Evolutionary conservation across 495 filamentous ascomycete species (phyloP).

Genomic region (Evansstolkia leycettana): DNA sequence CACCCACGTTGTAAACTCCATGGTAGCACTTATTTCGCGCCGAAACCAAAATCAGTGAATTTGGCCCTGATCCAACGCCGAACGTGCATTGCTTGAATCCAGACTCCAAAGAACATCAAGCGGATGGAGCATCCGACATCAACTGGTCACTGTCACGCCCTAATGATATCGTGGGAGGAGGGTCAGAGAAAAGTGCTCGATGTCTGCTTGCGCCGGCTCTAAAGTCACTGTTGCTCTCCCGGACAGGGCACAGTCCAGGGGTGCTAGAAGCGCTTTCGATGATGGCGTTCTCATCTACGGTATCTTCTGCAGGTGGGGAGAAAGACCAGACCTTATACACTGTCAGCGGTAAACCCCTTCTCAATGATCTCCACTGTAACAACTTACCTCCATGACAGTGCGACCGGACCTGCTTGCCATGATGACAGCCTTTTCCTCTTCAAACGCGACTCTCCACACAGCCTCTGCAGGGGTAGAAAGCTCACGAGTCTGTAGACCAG

Average conservation of each 20-base stretch:
- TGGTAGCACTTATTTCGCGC: too few species aligned
- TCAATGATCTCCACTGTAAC: too few species aligned
- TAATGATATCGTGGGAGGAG: conserved; percentile 17
- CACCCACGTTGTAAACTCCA: too few species aligned
- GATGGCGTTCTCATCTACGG: conserved; percentile 15
- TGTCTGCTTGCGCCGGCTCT: conserved; percentile 1
- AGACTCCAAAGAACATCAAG: too few species aligned
- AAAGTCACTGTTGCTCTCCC: conserved; percentile 8
- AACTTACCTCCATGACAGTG: conserved; percentile 88
- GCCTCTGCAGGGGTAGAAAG: conserved; percentile 81
- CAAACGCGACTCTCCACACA: conserved; percentile 95
- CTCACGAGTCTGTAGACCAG: conserved; percentile 81
- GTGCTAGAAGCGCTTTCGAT: conserved; percentile 27
- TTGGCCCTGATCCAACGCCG: too few species aligned
- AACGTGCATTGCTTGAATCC: too few species aligned
- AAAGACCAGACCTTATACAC: conserved; percentile 72
- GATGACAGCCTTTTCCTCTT: conserved; percentile 94
- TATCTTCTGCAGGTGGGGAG: conserved; percentile 62
- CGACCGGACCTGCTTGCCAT: conserved; percentile 73
- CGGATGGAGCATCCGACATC: conserved; percentile 28
- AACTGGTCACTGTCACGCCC: conserved; percentile 22
- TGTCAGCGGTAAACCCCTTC: too few species aligned
- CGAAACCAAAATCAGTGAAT: too few species aligned
- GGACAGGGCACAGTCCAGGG: conserved; percentile 15
- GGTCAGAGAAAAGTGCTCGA: conserved; percentile 20